A percentile compares a stretch with the other conserved stretches of the same genome.
Conservation (phyloP, 768 basidiomycete species). For the Leccinum imitatum region DNA sequence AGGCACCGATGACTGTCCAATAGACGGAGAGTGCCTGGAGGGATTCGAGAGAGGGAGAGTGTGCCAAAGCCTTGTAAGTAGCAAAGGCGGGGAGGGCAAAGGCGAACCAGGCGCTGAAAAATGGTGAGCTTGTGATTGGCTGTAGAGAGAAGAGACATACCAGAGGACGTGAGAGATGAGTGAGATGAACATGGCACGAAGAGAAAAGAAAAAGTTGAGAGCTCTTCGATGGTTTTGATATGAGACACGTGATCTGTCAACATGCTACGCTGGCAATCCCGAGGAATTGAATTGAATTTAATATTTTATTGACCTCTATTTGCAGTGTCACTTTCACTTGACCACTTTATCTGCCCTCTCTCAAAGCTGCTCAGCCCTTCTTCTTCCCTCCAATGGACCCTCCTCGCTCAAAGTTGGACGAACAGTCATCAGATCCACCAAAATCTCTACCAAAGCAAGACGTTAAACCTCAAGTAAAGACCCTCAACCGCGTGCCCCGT, state of each 20-base stretch:
- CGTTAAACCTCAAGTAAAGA: slow-evolving; percentile 70
- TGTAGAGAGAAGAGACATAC: slow-evolving; percentile 28
- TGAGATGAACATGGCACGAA: slow-evolving; percentile 37
- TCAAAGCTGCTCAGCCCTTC: slow-evolving; percentile 40
- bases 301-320: slow-evolving; percentile 19
- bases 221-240: too few relatives aligned
- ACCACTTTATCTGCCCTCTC: slow-evolving; percentile 12
- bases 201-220: neutral
- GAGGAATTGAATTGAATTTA: neutral
- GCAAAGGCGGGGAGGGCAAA: slow-evolving; percentile 62
- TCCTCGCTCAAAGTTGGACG: slow-evolving; percentile 46
- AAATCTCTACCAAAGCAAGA: slow-evolving; percentile 52
- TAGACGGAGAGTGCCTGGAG: slow-evolving; percentile 60
- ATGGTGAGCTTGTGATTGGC: neutral
- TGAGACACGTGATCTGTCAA: neutral
- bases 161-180: slow-evolving; percentile 49
- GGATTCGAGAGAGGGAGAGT: slow-evolving; percentile 50
- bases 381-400: slow-evolving; percentile 20
- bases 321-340: neutral
- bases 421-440: slow-evolving; percentile 42
- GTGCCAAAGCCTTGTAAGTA: slow-evolving; percentile 66
- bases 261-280: slow-evolving; percentile 1
- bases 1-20: slow-evolving; percentile 60
- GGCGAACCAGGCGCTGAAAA: slow-evolving; percentile 64
- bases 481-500: slow-evolving; percentile 87